These are phyloP conservation scores for Aspergillus intermedius DNA, from an alignment of 2,329 filamentous ascomycete species.

Conservation along the genomic window DNA sequence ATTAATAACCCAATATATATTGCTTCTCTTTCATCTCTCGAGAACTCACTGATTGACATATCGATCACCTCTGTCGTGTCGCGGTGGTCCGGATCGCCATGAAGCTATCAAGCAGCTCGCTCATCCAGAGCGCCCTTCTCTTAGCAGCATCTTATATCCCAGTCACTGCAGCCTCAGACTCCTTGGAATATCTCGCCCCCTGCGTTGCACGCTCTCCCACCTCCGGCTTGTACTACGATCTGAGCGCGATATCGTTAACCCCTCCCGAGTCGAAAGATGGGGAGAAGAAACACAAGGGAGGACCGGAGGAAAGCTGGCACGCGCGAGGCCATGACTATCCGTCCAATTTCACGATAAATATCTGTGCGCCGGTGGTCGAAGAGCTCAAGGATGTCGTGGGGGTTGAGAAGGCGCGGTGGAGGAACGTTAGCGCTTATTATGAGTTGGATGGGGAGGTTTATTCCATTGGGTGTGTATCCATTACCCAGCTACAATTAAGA, in stretches of 20 bases:
- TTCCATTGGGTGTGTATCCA: slow-evolving; percentile 39
- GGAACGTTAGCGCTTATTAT: slow-evolving; percentile 47
- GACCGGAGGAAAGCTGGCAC: slow-evolving; percentile 42
- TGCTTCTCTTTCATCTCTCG: too few species aligned
- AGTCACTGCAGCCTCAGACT: slow-evolving; percentile 30
- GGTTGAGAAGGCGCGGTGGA: slow-evolving; percentile 33
- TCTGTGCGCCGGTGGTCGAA: slow-evolving; percentile 46
- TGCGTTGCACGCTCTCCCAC: slow-evolving; percentile 58
- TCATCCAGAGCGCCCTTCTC: slow-evolving; percentile 27
- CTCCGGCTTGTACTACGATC: slow-evolving; percentile 58
- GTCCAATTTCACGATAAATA: slow-evolving; percentile 47
- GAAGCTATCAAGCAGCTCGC: slow-evolving; percentile 26
- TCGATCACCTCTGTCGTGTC: not conserved
- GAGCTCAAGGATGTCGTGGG: slow-evolving; percentile 42
- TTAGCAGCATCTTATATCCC: slow-evolving; percentile 24
- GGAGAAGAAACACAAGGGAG: slow-evolving; percentile 33
- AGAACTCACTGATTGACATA: too few species aligned
- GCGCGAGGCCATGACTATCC: slow-evolving; percentile 45
- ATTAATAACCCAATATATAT: too few species aligned
- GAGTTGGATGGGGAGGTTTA: slow-evolving; percentile 37
- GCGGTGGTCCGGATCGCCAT: slow-evolving; percentile 15
- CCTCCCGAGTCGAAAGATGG: slow-evolving; percentile 40
- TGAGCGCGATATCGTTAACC: slow-evolving; percentile 51
- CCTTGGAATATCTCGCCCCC: slow-evolving; percentile 42
- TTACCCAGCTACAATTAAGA: not conserved